Conservation (phyloP, 345 rosid genomes). For the Boechera stricta region DNA sequence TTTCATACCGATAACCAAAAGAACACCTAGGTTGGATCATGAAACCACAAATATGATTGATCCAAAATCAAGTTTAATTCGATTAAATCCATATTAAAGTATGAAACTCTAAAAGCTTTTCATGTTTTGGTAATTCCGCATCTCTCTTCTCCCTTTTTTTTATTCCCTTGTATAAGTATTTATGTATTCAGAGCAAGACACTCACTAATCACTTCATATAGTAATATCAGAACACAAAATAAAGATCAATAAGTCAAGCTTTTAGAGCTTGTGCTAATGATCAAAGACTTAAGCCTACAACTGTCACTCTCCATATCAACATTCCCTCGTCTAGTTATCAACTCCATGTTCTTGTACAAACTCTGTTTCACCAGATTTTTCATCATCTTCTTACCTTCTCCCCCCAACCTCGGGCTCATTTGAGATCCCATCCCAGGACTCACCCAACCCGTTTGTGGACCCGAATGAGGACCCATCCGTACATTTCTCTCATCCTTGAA, state of each 20-base stretch:
- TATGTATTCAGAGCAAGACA: slow-evolving; percentile 17
- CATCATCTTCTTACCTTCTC: slow-evolving; percentile 80
- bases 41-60: no score
- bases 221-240: slow-evolving; percentile 7
- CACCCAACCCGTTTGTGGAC: slow-evolving; percentile 72
- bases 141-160: background rate
- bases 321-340: slow-evolving; percentile 78
- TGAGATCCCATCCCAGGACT: slow-evolving; percentile 61
- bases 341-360: slow-evolving; percentile 81
- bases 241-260: slow-evolving; percentile 74
- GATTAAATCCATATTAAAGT: background rate
- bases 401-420: slow-evolving; percentile 52
- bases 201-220: slow-evolving; percentile 28
- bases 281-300: slow-evolving; percentile 67
- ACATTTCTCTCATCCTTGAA: slow-evolving; percentile 84
- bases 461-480: slow-evolving; percentile 92
- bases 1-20: no score
- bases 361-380: slow-evolving; percentile 85
- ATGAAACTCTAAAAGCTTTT: background rate
- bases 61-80: background rate
- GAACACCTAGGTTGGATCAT: no score
- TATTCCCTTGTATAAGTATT: background rate
- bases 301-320: slow-evolving; percentile 43
- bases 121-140: background rate
- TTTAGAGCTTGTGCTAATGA: slow-evolving; percentile 81